Conservation (phyloP, 352 stramenopile species). For the Elongisporangium anandrum region DNA sequence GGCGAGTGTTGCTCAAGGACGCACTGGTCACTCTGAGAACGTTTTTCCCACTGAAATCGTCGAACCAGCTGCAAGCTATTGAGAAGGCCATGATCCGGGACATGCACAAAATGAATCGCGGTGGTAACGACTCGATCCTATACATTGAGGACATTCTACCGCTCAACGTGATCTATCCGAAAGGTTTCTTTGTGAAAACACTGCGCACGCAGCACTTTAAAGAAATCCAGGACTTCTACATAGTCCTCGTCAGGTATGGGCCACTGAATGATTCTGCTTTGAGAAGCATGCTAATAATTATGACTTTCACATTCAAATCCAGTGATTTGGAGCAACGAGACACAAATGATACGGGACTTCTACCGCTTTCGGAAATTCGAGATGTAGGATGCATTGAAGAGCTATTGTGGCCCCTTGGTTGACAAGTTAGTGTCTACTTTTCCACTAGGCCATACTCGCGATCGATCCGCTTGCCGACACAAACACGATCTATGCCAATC, state of each 20-base stretch:
- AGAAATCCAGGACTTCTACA: conserved; percentile 79
- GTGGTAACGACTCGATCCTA: conserved; percentile 63
- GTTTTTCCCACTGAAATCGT: conserved; percentile 78
- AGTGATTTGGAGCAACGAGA: conserved; percentile 64
- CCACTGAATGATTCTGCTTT: not conserved
- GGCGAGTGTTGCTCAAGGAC: conserved; percentile 65
- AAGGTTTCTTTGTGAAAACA: conserved; percentile 75
- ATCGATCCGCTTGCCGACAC: conserved; percentile 51
- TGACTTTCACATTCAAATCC: not conserved
- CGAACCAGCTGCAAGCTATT: conserved; percentile 61
- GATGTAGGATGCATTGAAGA: conserved; percentile 18
- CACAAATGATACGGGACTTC: conserved; percentile 26
- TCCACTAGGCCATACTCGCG: conserved; percentile 20
- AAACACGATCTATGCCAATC: conserved; percentile 17
- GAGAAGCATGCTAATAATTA: too few relatives aligned
- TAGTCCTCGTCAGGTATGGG: conserved; percentile 36
- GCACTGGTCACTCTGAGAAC: conserved; percentile 65
- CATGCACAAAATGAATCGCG: conserved; percentile 76
- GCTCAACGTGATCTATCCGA: conserved; percentile 31
- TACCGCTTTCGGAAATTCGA: conserved; percentile 33
- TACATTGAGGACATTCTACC: conserved; percentile 74
- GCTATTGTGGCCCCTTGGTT: too few relatives aligned
- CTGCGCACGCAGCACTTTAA: conserved; percentile 81
- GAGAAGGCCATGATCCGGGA: conserved; percentile 75
- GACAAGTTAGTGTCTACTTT: not conserved